Percentiles rank a stretch among this genome's conserved stretches.
Evolutionary conservation across 2,329 filamentous ascomycete species (phyloP).

Genomic region (Epichloe baconii): DNA sequence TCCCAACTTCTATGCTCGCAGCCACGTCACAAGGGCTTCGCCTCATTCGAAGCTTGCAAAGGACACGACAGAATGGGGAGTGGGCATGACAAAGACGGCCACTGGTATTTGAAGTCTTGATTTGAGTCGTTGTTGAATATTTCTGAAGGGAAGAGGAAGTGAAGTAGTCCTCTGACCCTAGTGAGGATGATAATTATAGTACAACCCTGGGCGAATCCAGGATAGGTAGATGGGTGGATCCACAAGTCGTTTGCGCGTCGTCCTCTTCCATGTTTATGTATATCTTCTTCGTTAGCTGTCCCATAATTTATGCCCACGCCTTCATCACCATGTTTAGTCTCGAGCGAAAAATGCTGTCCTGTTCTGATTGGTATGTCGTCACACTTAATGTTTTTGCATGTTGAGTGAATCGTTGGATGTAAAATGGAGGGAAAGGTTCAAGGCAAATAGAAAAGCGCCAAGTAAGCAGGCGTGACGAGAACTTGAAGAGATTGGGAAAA

Average conservation of each 20-base stretch:
- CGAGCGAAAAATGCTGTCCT: background rate
- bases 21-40: no score
- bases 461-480: background rate
- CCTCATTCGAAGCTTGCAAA: no score
- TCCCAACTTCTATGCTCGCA: no score
- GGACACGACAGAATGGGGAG: no score
- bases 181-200: background rate
- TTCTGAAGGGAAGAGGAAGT: background rate
- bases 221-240: background rate
- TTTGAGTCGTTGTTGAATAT: no score
- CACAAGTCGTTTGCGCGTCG: background rate
- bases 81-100: no score
- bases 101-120: background rate
- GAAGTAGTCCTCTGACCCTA: no score
- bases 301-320: background rate
- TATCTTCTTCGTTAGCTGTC: background rate
- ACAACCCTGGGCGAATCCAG: background rate
- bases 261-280: background rate
- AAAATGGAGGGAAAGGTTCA: no score
- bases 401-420: background rate
- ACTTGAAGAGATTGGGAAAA: background rate
- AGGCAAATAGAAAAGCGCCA: no score
- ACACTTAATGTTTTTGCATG: background rate
- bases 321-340: background rate
- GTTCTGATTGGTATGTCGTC: background rate